Conservation (phyloP, 2,329 filamentous ascomycete genomes). For the Penicillium sp. region DNA sequence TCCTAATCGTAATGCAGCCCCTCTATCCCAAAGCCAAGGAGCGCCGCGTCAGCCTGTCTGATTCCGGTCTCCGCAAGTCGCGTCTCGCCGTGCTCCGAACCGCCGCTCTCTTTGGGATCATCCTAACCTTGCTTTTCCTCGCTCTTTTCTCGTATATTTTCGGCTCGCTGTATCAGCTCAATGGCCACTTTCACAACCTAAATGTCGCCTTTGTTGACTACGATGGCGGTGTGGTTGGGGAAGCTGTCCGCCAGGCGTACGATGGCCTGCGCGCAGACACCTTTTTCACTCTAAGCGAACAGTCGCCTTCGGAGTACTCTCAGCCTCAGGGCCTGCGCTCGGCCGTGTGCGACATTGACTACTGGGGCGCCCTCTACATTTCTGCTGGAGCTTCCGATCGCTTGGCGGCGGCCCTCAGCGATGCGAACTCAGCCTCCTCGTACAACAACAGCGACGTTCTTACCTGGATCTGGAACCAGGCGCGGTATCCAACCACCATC, state of each 20-base stretch:
- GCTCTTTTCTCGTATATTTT: conserved; percentile 43
- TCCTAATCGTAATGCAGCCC: background rate
- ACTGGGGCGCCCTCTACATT: conserved; percentile 43
- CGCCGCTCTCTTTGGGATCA: conserved; percentile 33
- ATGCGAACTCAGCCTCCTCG: conserved; percentile 30
- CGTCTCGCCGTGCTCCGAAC: conserved; percentile 24
- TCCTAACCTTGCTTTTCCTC: conserved; percentile 45
- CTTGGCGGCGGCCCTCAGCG: conserved; percentile 43
- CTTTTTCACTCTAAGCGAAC: conserved; percentile 40
- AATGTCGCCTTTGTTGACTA: conserved; percentile 46
- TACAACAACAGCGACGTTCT: conserved; percentile 46
- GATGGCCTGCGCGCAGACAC: conserved; percentile 28
- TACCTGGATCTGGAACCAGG: conserved; percentile 53
- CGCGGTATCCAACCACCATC: conserved; percentile 47
- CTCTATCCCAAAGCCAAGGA: conserved; percentile 12
- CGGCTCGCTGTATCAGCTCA: conserved; percentile 43
- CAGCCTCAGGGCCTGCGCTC: conserved; percentile 25
- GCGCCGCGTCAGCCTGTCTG: conserved; percentile 9
- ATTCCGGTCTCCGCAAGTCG: conserved; percentile 13
- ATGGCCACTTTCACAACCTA: conserved; percentile 38
- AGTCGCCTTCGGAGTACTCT: conserved; percentile 24
- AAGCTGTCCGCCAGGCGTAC: conserved; percentile 40
- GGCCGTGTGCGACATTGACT: conserved; percentile 41
- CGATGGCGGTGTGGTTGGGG: conserved; percentile 42
- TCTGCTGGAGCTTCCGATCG: conserved; percentile 42